Percentiles rank a stretch among this genome's conserved stretches.
Evolutionary conservation across 805 yeast genomes (phyloP).

Genomic region (Vanderwaltozyma verrucispora): DNA sequence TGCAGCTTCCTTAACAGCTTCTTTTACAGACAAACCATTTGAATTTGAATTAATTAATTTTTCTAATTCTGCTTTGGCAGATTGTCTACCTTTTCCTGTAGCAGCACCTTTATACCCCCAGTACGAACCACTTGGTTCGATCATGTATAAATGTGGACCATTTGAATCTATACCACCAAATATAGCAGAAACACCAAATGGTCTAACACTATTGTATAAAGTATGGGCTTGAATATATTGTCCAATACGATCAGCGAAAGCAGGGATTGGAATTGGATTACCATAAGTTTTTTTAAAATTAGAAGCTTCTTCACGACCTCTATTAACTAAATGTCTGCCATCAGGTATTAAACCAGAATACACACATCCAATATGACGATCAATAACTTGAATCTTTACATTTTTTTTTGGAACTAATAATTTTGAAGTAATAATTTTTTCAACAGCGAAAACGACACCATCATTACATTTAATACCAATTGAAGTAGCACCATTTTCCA

Average conservation of each 20-base stretch:
- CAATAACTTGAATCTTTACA: conserved; percentile 85
- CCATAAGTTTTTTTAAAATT: conserved; percentile 69
- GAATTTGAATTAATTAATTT: conserved; percentile 41
- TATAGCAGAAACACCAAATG: conserved; percentile 89
- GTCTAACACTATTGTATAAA: conserved; percentile 92
- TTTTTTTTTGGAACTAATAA: conserved; percentile 82
- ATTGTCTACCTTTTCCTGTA: conserved; percentile 95
- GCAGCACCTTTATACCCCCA: conserved; percentile 99
- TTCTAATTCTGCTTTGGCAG: conserved; percentile 95
- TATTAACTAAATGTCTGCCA: conserved; percentile 84
- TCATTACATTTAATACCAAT: conserved; percentile 86
- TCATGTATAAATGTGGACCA: conserved; percentile 90
- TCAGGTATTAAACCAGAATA: conserved; percentile 95
- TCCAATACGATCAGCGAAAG: conserved; percentile 79
- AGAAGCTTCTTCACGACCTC: conserved; percentile 87
- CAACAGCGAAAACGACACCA: conserved; percentile 97
- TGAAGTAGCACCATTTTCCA: conserved; percentile 94
- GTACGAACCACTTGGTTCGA: conserved; percentile 93
- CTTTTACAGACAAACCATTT: conserved; percentile 54
- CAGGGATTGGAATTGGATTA: conserved; percentile 66
- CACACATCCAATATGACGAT: conserved; percentile 87
- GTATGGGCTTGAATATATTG: conserved; percentile 92
- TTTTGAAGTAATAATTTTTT: conserved; percentile 79
- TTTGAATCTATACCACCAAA: conserved; percentile 88
- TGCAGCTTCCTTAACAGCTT: conserved; percentile 91